Conservation (phyloP, 306 rosid species). For the Quercus engelmannii region DNA sequence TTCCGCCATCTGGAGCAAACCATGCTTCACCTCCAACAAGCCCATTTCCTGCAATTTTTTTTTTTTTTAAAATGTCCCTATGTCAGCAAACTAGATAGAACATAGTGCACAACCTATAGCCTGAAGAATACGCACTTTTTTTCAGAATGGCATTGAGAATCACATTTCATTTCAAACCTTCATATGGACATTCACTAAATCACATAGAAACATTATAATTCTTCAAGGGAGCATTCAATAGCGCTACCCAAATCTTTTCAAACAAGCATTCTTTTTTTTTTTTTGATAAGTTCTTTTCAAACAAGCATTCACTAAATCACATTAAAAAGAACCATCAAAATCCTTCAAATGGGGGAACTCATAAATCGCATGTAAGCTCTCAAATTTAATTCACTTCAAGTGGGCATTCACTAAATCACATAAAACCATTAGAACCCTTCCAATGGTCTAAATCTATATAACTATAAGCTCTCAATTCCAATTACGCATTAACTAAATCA, state of each 20-base stretch:
- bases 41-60: conserved; percentile 66
- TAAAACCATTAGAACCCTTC: background rate
- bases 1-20: conserved; percentile 93
- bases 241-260: background rate
- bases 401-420: background rate
- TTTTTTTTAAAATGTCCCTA: background rate
- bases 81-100: conserved; percentile 1
- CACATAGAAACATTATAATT: background rate
- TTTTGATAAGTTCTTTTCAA: background rate
- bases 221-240: background rate
- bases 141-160: background rate
- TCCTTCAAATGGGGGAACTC: background rate
- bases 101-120: background rate
- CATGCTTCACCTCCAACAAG: conserved; percentile 92
- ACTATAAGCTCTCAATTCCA: background rate
- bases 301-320: background rate
- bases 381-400: background rate
- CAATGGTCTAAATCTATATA: background rate
- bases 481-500: background rate
- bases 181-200: background rate
- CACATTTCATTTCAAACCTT: background rate
- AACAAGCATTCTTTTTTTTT: background rate
- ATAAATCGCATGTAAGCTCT: background rate
- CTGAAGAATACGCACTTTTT: background rate
- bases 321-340: background rate